Conservation (phyloP, 768 basidiomycete species). For the Sutorius australiensis region DNA sequence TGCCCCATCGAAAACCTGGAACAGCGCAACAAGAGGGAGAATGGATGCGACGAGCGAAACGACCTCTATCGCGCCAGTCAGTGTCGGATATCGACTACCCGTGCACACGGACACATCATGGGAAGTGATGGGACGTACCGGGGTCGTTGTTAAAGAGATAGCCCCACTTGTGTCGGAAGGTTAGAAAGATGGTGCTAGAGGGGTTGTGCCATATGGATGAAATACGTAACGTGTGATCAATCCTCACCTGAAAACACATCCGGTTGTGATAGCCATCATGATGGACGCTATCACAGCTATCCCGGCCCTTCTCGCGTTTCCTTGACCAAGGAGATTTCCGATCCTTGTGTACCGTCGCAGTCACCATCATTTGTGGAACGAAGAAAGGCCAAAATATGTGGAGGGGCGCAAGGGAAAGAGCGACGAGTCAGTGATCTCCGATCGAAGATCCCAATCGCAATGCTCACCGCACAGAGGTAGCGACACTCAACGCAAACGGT, state of each 20-base stretch:
- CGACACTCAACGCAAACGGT: slow-evolving; percentile 78
- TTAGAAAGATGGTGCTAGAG: slow-evolving; percentile 48
- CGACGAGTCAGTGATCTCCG: not conserved
- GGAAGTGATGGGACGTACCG: slow-evolving; percentile 31
- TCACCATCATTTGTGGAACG: not conserved
- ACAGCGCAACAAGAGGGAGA: slow-evolving; percentile 70
- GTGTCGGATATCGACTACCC: not conserved
- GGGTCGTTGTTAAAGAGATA: slow-evolving; percentile 71
- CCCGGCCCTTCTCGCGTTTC: slow-evolving; percentile 67
- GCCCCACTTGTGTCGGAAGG: slow-evolving; percentile 65
- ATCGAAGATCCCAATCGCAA: not conserved
- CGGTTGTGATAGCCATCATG: slow-evolving; percentile 60
- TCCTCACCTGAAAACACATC: slow-evolving; percentile 59
- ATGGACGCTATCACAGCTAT: slow-evolving; percentile 64
- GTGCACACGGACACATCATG: not conserved
- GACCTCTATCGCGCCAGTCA: slow-evolving; percentile 38
- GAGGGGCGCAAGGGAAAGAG: not conserved
- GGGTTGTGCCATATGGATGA: not conserved
- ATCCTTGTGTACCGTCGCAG: slow-evolving; percentile 43
- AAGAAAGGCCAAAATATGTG: not conserved
- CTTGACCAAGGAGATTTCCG: slow-evolving; percentile 85
- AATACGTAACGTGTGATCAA: not conserved
- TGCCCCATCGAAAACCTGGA: slow-evolving; percentile 84
- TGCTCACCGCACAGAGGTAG: slow-evolving; percentile 75
- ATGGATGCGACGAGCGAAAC: slow-evolving; percentile 50